Evolutionary conservation across 441 rosid species (phyloP).

Genomic region (Adansonia grandidieri): DNA sequence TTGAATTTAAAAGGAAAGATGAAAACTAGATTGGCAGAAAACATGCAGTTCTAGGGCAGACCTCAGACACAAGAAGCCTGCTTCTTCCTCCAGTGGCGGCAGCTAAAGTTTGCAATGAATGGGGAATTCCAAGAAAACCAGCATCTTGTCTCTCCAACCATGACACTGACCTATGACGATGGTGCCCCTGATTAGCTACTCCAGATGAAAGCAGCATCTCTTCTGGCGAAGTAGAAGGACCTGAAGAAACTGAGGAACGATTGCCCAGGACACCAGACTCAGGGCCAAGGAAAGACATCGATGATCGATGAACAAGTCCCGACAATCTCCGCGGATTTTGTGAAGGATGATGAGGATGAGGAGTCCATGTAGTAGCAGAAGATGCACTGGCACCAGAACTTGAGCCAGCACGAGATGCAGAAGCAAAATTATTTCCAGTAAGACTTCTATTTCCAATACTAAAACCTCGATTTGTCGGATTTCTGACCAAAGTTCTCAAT

Average conservation of each 20-base stretch:
- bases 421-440: slow-evolving; percentile 59
- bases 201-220: slow-evolving; percentile 55
- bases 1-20: neutral
- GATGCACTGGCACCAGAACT: slow-evolving; percentile 58
- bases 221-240: slow-evolving; percentile 48
- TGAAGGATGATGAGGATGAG: slow-evolving; percentile 51
- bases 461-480: slow-evolving; percentile 42
- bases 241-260: slow-evolving; percentile 41
- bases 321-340: slow-evolving; percentile 64
- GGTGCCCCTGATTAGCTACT: slow-evolving; percentile 52
- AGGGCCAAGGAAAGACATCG: slow-evolving; percentile 55
- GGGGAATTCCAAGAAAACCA: slow-evolving; percentile 53
- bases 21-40: neutral
- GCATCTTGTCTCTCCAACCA: slow-evolving; percentile 72
- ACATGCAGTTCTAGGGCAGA: slow-evolving; percentile 36
- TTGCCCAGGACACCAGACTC: slow-evolving; percentile 56
- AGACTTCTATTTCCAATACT: slow-evolving; percentile 35
- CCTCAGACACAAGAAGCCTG: slow-evolving; percentile 76
- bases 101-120: slow-evolving; percentile 58
- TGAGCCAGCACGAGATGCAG: slow-evolving; percentile 56
- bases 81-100: slow-evolving; percentile 72
- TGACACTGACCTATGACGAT: slow-evolving; percentile 58
- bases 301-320: slow-evolving; percentile 71
- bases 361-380: slow-evolving; percentile 51
- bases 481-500: slow-evolving; percentile 45